Conservation (phyloP, 305 asterid genomes). For the Fraxinus baroniana region DNA sequence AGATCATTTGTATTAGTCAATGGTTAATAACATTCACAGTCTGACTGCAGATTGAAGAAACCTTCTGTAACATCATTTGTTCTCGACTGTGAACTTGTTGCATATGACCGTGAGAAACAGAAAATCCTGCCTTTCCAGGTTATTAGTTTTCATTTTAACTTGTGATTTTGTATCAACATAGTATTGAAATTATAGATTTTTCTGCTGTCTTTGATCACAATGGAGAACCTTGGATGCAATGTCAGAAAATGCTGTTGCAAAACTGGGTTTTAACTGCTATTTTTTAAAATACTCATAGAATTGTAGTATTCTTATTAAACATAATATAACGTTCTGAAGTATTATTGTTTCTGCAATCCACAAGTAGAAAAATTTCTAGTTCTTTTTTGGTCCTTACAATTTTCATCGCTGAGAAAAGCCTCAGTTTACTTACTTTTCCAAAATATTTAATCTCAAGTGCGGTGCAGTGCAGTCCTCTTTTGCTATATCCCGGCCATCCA, state of each 20-base stretch:
- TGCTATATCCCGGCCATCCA: background rate
- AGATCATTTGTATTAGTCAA: conserved; percentile 8
- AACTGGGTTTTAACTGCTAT: background rate
- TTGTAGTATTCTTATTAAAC: background rate
- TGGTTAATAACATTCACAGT: conserved; percentile 27
- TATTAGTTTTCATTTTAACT: conserved; percentile 9
- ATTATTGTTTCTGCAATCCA: background rate
- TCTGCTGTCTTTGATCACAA: conserved; percentile 9
- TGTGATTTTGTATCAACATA: conserved; percentile 3
- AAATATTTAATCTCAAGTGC: conserved; percentile 5
- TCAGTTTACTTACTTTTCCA: background rate
- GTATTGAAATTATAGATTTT: conserved; percentile 1
- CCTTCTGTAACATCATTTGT: conserved; percentile 78
- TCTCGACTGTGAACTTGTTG: conserved; percentile 96
- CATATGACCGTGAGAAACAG: conserved; percentile 87
- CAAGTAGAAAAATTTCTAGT: background rate
- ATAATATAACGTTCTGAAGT: background rate
- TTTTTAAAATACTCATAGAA: background rate
- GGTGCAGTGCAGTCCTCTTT: conserved; percentile 12
- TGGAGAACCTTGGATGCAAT: conserved; percentile 2
- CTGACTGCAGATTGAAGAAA: conserved; percentile 63
- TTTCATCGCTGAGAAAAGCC: conserved; percentile 11
- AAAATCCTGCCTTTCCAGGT: conserved; percentile 95
- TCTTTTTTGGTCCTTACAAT: background rate
- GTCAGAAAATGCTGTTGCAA: conserved; percentile 3